Conservation (phyloP, 768 basidiomycete genomes). For the Stropharia rugosoannulata region DNA sequence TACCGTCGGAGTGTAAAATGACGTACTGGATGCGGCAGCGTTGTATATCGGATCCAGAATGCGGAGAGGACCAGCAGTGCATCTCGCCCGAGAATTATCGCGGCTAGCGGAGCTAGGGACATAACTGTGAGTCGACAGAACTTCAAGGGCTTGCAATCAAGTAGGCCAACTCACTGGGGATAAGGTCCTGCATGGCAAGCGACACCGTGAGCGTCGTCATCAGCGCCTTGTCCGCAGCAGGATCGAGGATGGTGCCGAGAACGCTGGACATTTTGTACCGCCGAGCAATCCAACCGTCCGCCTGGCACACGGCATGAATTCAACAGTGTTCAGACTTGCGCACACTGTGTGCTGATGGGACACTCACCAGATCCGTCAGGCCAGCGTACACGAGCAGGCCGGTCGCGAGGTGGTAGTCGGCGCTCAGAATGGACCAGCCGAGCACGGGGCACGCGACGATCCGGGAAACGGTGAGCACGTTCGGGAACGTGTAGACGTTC, state of each 20-base stretch:
- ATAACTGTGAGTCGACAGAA: conserved; percentile 5
- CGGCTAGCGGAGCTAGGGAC: conserved; percentile 74
- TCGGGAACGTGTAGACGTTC: conserved; percentile 94
- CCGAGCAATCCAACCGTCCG: conserved; percentile 90
- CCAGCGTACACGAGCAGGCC: conserved; percentile 87
- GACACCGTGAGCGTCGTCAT: conserved; percentile 94
- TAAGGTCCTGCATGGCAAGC: conserved; percentile 76
- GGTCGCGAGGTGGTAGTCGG: conserved; percentile 79
- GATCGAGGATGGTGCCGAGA: conserved; percentile 94
- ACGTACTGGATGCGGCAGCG: conserved; percentile 83
- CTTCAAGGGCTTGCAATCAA: background rate
- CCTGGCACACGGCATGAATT: conserved; percentile 38
- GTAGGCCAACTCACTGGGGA: conserved; percentile 63
- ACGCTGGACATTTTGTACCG: conserved; percentile 85
- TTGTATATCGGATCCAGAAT: conserved; percentile 91
- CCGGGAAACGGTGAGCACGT: conserved; percentile 83
- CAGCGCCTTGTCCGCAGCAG: conserved; percentile 93
- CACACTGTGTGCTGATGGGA: too few relatives aligned
- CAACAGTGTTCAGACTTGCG: background rate
- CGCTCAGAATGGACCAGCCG: conserved; percentile 86
- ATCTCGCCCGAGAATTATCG: conserved; percentile 88
- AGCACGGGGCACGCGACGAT: conserved; percentile 88
- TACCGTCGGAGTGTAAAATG: background rate
- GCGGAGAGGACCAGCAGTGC: conserved; percentile 83
- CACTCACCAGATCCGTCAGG: conserved; percentile 1